Base-by-base conservation (phyloP, 2,329 filamentous ascomycete species). In the Fusarium clavum region DNA sequence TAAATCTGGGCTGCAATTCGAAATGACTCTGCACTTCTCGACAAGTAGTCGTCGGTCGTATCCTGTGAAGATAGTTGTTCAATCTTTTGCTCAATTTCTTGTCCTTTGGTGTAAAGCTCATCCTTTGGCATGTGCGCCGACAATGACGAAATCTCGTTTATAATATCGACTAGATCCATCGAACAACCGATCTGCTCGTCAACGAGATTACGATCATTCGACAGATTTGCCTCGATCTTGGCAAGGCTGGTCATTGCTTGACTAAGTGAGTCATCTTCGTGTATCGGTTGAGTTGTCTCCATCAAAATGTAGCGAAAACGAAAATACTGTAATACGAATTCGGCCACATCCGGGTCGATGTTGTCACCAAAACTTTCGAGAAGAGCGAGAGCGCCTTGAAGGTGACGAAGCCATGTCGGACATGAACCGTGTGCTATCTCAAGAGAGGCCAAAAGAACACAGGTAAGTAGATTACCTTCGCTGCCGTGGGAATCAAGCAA, bases 161-260 rank as follows among this genome's bases (percentile, higher is more conserved):
- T 71, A 2, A 73, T 69, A 43, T 74, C 70, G 25, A 74, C 72
- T 18, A 74, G 49, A 38, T 73, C 72, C 72, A 75, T 75, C 0
- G 72, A 75, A 34, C 72, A 74, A 2, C 72, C 72, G 10, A 75
- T 70, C 3, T 73, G 72, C 16, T 73, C 72, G 24, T 74, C 72
- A n/a, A 75, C 51, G 3, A 69, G 32, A 14, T 63, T 58, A 2
- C 56, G 56, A n/a, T 53, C 59, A 8, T 71, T 64, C 6, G 65
- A 48, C 4, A 73, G 47, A 10, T 51, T 47, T 34, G 51, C 65
- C 11, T 72, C 72, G 5, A 47, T 67, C 47, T 27, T 69, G 1
- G 63, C 59, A 8, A 74, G 6, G 1, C 56, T 59, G 44, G 54
- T 32, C 54, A 68, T 72, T 7, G 67, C 64, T 25, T 61, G 49